Evolutionary conservation across 2,329 filamentous ascomycete genomes (phyloP).

Genomic region (Gnomoniopsis sp.): DNA sequence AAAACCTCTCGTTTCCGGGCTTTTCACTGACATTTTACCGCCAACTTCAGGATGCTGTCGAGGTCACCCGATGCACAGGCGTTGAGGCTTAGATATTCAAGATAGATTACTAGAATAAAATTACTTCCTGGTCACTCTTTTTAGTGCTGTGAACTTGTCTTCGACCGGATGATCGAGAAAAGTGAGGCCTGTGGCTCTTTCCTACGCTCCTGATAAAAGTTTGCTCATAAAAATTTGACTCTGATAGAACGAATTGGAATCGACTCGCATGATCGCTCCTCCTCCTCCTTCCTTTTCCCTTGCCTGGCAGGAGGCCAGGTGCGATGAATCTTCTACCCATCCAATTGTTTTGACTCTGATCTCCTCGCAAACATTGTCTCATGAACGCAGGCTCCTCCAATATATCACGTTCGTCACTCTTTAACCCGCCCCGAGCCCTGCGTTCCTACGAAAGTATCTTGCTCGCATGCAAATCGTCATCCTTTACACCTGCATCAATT

Average conservation of each 20-base stretch:
- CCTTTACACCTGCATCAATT: neutral
- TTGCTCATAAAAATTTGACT: neutral
- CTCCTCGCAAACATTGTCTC: neutral
- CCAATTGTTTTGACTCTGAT: neutral
- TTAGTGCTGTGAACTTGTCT: no score
- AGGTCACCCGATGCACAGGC: slow-evolving; percentile 58
- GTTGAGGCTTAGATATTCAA: slow-evolving; percentile 19
- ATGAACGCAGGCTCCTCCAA: neutral
- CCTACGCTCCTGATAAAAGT: no score
- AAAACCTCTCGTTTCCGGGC: neutral
- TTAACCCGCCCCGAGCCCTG: neutral
- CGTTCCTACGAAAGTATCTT: slow-evolving; percentile 2
- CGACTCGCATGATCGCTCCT: neutral
- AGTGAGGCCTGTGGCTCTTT: no score
- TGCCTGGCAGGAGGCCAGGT: neutral
- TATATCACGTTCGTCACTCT: neutral
- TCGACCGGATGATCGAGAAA: no score
- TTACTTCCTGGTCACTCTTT: no score
- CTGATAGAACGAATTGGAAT: neutral
- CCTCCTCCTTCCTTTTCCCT: neutral
- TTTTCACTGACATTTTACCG: neutral
- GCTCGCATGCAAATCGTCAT: neutral
- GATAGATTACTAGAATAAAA: neutral
- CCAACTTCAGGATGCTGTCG: slow-evolving; percentile 51
- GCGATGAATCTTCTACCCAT: neutral